Base-by-base conservation (phyloP, 2,329 filamentous ascomycete genomes). In the Trichoderma atrobrunneum region DNA sequence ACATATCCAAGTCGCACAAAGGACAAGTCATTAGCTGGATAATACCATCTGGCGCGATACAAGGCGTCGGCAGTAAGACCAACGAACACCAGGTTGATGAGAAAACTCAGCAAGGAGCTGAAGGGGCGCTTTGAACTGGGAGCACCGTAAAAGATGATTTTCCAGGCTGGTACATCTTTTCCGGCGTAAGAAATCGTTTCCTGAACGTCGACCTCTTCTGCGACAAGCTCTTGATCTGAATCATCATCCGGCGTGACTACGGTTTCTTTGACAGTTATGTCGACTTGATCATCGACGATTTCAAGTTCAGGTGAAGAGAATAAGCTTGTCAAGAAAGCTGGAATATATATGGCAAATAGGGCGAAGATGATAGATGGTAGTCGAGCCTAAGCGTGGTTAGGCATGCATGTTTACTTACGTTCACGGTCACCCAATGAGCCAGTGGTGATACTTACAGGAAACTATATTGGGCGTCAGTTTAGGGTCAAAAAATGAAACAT, bases 1-100 rank as follows among this genome's bases (percentile, higher is more conserved):
- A 98, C 91, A 79, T 95, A 95, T 30, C 96, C 96, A 18, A 97
- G 85, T 10, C 96, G 89, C 54, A 93, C 93, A 80, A 99, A 97
- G 0, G 94, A 93, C 12, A 97, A 84, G 75, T 97, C 90, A 32
- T 93, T 84, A 30, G 86, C 90, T 5, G 91, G 90, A 80, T 97
- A 87, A 39, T 92, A 87, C 72, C 91, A 80, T 12, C 89, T 89
- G 2, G 92, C 91, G 24, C 92, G 89, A 78, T 93, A 94, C 16
- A 97, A 86, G 51, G 95, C 88, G 80, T 99, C 96, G 30, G 91
- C 86, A 0, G 91, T 88, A 81, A 95, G 88, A 10, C 88, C 84
- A 7, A 94, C 86, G 54, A 96, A 84, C 3, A 87, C 82, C 21
- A 90, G 78, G 79, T 98, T 98, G 79, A 96, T 87, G 32, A 90